Percentiles rank a stretch among this genome's conserved stretches.
These are phyloP conservation scores for Talaromyces stipitatus DNA, from an alignment of 495 filamentous ascomycete genomes.

Conservation along the genomic window DNA sequence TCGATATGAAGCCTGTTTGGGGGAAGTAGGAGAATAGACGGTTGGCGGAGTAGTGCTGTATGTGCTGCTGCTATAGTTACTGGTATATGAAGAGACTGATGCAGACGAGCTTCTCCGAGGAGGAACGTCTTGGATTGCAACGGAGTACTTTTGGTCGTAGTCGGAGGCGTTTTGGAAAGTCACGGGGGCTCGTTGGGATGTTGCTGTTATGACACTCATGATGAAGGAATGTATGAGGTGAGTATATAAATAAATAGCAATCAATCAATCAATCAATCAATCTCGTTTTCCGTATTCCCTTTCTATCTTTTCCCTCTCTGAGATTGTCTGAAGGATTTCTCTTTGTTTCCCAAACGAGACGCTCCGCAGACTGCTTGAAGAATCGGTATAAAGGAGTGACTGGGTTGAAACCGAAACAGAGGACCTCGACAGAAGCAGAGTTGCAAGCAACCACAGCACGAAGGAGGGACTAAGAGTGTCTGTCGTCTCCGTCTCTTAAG, in stretches of 20 bases:
- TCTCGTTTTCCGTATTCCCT: not conserved
- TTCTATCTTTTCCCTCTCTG: not conserved
- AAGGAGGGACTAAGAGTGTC: not conserved
- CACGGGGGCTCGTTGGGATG: conserved; percentile 29
- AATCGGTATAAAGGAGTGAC: not conserved
- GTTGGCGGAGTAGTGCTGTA: conserved; percentile 32
- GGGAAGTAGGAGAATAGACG: conserved; percentile 26
- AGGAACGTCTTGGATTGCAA: conserved; percentile 23
- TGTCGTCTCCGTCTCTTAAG: not conserved
- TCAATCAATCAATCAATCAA: not conserved
- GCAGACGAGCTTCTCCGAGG: conserved; percentile 16
- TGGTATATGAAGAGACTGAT: conserved; percentile 29
- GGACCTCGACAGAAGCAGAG: too few relatives aligned
- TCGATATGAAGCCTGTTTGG: conserved; percentile 17
- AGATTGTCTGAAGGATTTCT: not conserved
- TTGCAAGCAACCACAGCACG: not conserved
- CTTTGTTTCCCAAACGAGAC: not conserved
- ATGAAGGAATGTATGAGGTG: conserved; percentile 3
- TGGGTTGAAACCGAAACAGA: not conserved
- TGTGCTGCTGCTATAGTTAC: conserved; percentile 31
- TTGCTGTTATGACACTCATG: conserved; percentile 39
- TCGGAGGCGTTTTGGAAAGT: conserved; percentile 17
- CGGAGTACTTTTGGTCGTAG: conserved; percentile 19
- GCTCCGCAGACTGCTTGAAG: not conserved
- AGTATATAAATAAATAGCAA: not conserved